Base-by-base conservation (phyloP, 2,329 filamentous ascomycete species). In the Blastomyces silverae region DNA sequence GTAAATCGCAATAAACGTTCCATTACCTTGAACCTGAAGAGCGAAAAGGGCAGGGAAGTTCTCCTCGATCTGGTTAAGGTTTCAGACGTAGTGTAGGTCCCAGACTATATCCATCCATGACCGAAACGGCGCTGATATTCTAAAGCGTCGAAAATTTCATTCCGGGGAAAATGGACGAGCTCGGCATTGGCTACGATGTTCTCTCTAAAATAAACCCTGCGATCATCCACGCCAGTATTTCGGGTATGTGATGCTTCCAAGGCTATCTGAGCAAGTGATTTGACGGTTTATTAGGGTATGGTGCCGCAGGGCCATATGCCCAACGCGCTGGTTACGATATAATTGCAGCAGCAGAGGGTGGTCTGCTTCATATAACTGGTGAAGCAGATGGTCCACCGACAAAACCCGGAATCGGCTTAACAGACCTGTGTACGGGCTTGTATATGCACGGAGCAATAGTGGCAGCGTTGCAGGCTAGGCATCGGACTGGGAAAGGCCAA, bases 1-100 rank as follows among this genome's bases (percentile, higher is more conserved):
- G 72, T 81, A 31, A 81, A 81, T 53, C 74, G 79, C 13, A 81
- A 81, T 65, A 81, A 81, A 66, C 70, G 74, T 10, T 79, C 77
- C 10, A 70, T 81, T 13, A 70, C 74, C 0, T 22, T 77, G 13
- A 68, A 76, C 57, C 31, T 77, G 5, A 77, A 77, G 53, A 62
- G 71, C 2, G 64, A 68, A 1, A 64, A 70, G 28, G 76, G 73
- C 0, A 66, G 67, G 10, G 63, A 73, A 3, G 70, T 80, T 17
- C 66, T 79, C 6, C 66, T 75, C 5, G 67, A 73, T 2, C 70
- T 82, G 11, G 74, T 73, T 0, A 73, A 74, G 62, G 66, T 71
- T 0, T 70, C 73, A 8, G 79, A 81, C 66, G 73, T 81, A 1
- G 71, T 80, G 71, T 75, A 64, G 52, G 71, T 69, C 4, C 13